phyloP scores from a whole-genome alignment of 345 rosid species.

The Eucalyptus cloeziana region DNA sequence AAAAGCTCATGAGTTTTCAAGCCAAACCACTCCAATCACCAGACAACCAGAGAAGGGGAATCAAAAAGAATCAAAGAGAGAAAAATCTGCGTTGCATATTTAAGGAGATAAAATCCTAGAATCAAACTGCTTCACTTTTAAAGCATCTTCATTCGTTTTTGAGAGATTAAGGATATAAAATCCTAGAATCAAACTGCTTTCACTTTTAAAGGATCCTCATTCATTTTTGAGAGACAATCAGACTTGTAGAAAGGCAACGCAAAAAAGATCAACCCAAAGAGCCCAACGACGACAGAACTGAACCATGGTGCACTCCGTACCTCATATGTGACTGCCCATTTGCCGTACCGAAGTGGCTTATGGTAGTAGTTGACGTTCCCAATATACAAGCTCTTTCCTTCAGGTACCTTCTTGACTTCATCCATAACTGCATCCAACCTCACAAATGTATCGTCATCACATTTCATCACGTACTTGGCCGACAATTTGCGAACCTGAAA shows the following conservation, averaged over 20 bases:
- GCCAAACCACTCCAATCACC: not conserved
- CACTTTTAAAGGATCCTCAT: not conserved
- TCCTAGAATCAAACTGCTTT: not conserved
- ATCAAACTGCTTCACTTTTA: not conserved
- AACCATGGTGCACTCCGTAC: conserved; percentile 11
- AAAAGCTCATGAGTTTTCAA: not conserved
- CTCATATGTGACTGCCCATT: conserved; percentile 99
- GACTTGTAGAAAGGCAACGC: not conserved
- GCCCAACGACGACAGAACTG: not conserved
- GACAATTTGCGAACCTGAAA: conserved; percentile 44
- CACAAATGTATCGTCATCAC: conserved; percentile 90
- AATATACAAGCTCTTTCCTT: conserved; percentile 56
- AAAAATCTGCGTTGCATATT: not conserved
- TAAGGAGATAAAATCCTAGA: not conserved
- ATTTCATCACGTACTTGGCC: conserved; percentile 79
- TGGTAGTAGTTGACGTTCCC: conserved; percentile 89
- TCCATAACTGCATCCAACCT: conserved; percentile 61
- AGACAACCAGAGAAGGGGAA: not conserved
- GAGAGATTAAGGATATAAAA: not conserved
- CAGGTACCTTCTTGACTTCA: conserved; percentile 53
- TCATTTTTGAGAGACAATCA: not conserved
- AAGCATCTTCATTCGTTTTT: not conserved
- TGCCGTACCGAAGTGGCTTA: conserved; percentile 77
- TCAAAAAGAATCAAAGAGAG: not conserved
- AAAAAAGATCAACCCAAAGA: not conserved